Base-by-base conservation (phyloP, 2,329 filamentous ascomycete species). In the Ophiostoma quercus region DNA sequence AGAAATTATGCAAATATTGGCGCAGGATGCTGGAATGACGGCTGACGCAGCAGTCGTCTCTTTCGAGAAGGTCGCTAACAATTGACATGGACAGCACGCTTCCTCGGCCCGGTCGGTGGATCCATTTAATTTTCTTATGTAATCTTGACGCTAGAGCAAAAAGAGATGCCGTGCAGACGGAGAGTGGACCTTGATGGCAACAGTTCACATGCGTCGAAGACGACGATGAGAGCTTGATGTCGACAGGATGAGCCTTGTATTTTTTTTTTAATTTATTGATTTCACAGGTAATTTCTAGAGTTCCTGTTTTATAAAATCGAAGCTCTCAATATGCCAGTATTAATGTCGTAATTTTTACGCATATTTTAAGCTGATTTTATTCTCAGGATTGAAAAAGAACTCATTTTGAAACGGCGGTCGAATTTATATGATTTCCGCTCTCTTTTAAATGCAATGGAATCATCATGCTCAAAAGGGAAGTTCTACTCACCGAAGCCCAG, bases 31-130 rank as follows among this genome's bases (percentile, higher is more conserved):
- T 57, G 51, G 57, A 62, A 62, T 62, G 57, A 12, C 19, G 29
- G 57, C 57, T 62, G 19, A 62, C 29, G 57, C 51, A 57, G 51
- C 51, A 57, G n/a, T 57, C 51, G 16, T 25, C 51, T 57, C 51
- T 57, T 57, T 57, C 22, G 11, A 57, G 51, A 29, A 57, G 51
- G 51, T 57, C 51, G n/a, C 12, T 57, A 57, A 8, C 7, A 14
- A 41, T 12, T 62, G 1, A 60, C 7, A 29, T 29, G 22, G 12
- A 11, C 22, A 63, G 16, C 60, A n/a, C 5, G 60, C 60, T 37
- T 34, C 32, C 29, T 63, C 60, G 60, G 60, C 60, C 60, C 60
- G 60, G 60, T 63, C 32, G 60, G 60, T 4, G 29, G 29, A 19
- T n/a, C 7, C 0, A 11, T 7, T 11, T 1, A 11, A 2, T 11